Percentiles rank a stretch among this genome's conserved stretches.
phyloP scores from a whole-genome alignment of 2,329 filamentous ascomycete genomes.

The Aspergillus costaricaensis region DNA sequence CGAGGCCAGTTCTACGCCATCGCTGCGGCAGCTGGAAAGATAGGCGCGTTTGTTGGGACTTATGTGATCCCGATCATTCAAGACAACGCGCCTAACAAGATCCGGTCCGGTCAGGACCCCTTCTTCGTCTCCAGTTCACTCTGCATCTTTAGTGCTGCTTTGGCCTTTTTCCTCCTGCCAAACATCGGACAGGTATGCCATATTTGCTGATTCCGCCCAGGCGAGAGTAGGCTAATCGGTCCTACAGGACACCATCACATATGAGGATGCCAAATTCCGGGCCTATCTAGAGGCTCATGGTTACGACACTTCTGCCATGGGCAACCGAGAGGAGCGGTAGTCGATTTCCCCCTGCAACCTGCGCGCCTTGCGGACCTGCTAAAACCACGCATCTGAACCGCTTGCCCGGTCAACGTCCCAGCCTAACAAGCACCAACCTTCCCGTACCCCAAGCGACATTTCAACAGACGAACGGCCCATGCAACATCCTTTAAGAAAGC shows the following conservation, averaged over 20 bases:
- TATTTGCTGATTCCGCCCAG: background rate
- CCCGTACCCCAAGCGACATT: background rate
- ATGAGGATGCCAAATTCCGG: conserved; percentile 75
- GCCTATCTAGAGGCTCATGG: conserved; percentile 71
- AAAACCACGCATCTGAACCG: background rate
- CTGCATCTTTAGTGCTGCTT: conserved; percentile 69
- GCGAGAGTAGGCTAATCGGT: background rate
- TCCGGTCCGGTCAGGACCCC: conserved; percentile 75
- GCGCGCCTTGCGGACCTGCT: background rate
- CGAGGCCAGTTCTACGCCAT: conserved; percentile 70
- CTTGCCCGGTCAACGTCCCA: background rate
- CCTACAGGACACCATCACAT: conserved; percentile 67
- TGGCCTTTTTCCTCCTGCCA: conserved; percentile 70
- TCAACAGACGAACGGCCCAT: background rate
- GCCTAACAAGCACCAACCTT: background rate
- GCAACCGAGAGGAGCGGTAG: conserved; percentile 25
- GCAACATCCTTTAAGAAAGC: background rate
- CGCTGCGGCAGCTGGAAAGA: conserved; percentile 49
- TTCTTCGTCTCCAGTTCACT: conserved; percentile 80
- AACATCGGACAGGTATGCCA: conserved; percentile 61
- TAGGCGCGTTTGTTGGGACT: conserved; percentile 76
- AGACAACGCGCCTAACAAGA: conserved; percentile 55
- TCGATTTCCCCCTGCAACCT: background rate
- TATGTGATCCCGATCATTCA: conserved; percentile 76
- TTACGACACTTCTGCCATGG: conserved; percentile 69